phyloP scores from a whole-genome alignment of 345 rosid genomes.

The Camelina neglecta region DNA sequence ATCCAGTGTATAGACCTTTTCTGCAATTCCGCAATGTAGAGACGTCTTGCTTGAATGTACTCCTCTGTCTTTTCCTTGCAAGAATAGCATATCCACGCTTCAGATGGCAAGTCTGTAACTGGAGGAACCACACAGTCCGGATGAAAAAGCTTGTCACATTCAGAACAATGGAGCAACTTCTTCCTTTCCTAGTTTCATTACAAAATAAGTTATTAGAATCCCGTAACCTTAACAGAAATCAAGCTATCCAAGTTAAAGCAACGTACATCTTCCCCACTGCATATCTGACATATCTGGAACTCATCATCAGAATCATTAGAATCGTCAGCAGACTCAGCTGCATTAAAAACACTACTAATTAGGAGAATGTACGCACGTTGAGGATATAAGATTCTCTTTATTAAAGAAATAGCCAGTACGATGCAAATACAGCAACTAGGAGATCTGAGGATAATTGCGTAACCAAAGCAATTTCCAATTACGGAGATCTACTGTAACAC shows the following conservation, averaged over 20 bases:
- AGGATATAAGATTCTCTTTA: constrained; percentile 7
- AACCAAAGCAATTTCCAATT: constrained; percentile 14
- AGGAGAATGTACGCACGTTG: constrained; percentile 31
- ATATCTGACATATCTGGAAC: constrained; percentile 95
- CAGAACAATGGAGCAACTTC: constrained; percentile 90
- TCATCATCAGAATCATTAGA: constrained; percentile 96
- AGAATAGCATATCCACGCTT: constrained; percentile 89
- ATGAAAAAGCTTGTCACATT: constrained; percentile 91
- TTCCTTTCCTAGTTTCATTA: constrained; percentile 76
- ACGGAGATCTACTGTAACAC: constrained; percentile 6
- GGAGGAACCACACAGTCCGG: constrained; percentile 91
- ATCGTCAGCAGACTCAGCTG: constrained; percentile 83
- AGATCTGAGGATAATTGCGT: constrained; percentile 12
- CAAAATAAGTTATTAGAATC: constrained; percentile 25
- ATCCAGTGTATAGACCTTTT: constrained; percentile 58
- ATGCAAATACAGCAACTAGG: constrained; percentile 24
- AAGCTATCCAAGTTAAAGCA: constrained; percentile 30
- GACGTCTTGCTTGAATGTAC: constrained; percentile 73
- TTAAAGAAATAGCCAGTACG: constrained; percentile 19
- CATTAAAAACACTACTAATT: constrained; percentile 41
- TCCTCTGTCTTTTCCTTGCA: constrained; percentile 98
- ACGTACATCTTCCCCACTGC: constrained; percentile 88
- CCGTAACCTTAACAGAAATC: constrained; percentile 23
- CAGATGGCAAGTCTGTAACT: constrained; percentile 64
- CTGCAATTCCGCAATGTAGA: constrained; percentile 65